Percentiles rank a stretch among this genome's conserved stretches.
Evolutionary conservation across 352 stramenopile species (phyloP).

Genomic region (Phytopythium oedochilum): DNA sequence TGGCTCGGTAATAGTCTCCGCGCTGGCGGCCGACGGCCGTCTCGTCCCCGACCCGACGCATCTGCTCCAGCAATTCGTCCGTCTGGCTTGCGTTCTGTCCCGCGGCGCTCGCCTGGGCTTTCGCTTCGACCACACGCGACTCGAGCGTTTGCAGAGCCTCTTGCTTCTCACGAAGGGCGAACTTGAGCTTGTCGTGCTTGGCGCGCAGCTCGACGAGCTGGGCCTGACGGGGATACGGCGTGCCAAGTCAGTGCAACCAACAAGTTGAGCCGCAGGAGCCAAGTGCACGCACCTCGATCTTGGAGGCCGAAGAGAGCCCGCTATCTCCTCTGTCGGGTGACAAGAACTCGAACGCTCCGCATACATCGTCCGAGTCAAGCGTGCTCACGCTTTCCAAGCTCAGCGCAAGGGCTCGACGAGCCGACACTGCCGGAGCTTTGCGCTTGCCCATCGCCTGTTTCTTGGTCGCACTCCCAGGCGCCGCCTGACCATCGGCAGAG

Average conservation of each 20-base stretch:
- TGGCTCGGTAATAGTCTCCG: conserved; percentile 78
- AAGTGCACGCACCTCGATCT: conserved; percentile 36
- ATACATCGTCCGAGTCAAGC: conserved; percentile 25
- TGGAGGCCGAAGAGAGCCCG: conserved; percentile 45
- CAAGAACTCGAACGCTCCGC: conserved; percentile 62
- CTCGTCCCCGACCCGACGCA: conserved; percentile 53
- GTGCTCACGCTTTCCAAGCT: not conserved
- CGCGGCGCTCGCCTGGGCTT: conserved; percentile 31
- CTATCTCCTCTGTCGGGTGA: conserved; percentile 46
- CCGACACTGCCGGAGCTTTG: conserved; percentile 8
- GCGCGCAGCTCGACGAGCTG: conserved; percentile 67
- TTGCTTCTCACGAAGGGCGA: conserved; percentile 47
- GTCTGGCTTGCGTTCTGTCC: conserved; percentile 48
- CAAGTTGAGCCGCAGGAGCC: not conserved
- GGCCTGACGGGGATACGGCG: conserved; percentile 10
- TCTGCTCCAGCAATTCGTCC: conserved; percentile 64
- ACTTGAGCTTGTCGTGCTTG: conserved; percentile 76
- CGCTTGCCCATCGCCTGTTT: conserved; percentile 13
- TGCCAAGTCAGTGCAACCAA: not conserved
- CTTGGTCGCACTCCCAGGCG: conserved; percentile 1
- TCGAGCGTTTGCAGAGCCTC: conserved; percentile 44
- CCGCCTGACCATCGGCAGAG: not conserved
- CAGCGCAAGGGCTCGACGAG: not conserved
- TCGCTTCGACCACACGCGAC: conserved; percentile 51
- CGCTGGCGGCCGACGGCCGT: conserved; percentile 54